Evolutionary conservation across 768 basidiomycete species (phyloP).

Genomic region (Psilocybe tampanensis): DNA sequence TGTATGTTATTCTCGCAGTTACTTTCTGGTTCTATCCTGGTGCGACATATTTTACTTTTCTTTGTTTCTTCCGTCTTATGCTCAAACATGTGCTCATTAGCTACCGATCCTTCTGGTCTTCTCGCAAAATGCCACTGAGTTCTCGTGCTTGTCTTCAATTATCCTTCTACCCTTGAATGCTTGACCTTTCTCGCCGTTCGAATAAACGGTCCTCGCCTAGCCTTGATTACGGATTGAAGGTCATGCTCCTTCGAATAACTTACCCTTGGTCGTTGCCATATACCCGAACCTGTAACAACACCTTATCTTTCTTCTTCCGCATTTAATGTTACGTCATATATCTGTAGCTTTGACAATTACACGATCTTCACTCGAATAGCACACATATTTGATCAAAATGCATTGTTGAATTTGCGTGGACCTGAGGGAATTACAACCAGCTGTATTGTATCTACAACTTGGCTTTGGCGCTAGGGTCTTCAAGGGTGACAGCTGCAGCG

Average conservation of each 20-base stretch:
- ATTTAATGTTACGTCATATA: too few relatives aligned
- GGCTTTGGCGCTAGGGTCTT: conserved; percentile 50
- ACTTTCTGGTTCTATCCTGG: conserved; percentile 68
- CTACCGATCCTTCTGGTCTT: conserved; percentile 34
- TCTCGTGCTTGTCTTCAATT: too few relatives aligned
- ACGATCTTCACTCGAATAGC: background rate
- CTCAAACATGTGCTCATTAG: conserved; percentile 15
- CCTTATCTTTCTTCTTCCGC: too few relatives aligned
- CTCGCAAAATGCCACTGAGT: conserved; percentile 25
- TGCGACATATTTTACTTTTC: conserved; percentile 13
- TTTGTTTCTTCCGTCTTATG: background rate
- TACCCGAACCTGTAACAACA: background rate
- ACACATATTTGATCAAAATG: too few relatives aligned
- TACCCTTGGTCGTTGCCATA: too few relatives aligned
- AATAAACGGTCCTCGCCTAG: too few relatives aligned
- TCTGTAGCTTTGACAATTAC: background rate
- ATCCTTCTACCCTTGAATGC: too few relatives aligned
- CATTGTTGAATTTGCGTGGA: too few relatives aligned
- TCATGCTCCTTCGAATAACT: too few relatives aligned
- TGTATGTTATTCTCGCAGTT: conserved; percentile 74
- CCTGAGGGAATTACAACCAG: too few relatives aligned
- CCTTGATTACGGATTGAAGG: too few relatives aligned
- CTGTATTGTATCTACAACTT: conserved; percentile 51
- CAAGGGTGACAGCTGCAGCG: conserved; percentile 81
- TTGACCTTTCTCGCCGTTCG: too few relatives aligned